Conservation (phyloP, 352 stramenopile genomes). For the Phytopythium ostracodes region DNA sequence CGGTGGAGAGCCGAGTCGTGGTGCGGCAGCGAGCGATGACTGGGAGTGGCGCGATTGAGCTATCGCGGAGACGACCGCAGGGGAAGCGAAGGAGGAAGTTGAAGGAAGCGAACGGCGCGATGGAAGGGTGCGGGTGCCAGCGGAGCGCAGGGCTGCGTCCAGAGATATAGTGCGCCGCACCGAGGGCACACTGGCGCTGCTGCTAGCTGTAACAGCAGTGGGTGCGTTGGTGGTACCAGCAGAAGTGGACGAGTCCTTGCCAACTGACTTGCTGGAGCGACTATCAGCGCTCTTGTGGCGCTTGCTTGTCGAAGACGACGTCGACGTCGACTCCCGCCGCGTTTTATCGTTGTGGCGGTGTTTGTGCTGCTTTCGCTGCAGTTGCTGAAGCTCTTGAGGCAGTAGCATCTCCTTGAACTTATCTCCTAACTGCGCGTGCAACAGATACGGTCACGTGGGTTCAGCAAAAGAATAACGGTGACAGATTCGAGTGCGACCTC, state of each 20-base stretch:
- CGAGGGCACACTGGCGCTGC: background rate
- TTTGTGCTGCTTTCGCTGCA: constrained; percentile 15
- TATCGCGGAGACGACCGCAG: background rate
- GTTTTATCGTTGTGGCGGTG: background rate
- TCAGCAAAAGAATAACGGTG: background rate
- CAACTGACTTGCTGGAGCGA: constrained; percentile 6
- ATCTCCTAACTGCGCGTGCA: constrained; percentile 12
- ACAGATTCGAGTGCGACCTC: background rate
- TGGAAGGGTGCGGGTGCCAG: background rate
- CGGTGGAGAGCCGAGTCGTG: background rate
- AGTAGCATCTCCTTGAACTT: constrained; percentile 47
- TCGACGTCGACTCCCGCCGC: background rate
- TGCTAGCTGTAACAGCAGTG: background rate
- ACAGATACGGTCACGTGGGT: background rate
- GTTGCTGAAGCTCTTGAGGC: constrained; percentile 9
- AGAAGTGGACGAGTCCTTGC: background rate
- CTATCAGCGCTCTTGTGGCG: constrained; percentile 10
- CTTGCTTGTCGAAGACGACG: constrained; percentile 6
- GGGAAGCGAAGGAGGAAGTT: background rate
- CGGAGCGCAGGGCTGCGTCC: background rate
- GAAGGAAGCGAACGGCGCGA: background rate
- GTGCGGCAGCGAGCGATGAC: background rate
- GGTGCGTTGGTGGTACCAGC: background rate
- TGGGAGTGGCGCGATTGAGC: background rate
- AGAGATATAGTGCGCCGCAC: background rate